Conservation (phyloP, 2,329 filamentous ascomycete genomes). For the Lomentospora prolificans region DNA sequence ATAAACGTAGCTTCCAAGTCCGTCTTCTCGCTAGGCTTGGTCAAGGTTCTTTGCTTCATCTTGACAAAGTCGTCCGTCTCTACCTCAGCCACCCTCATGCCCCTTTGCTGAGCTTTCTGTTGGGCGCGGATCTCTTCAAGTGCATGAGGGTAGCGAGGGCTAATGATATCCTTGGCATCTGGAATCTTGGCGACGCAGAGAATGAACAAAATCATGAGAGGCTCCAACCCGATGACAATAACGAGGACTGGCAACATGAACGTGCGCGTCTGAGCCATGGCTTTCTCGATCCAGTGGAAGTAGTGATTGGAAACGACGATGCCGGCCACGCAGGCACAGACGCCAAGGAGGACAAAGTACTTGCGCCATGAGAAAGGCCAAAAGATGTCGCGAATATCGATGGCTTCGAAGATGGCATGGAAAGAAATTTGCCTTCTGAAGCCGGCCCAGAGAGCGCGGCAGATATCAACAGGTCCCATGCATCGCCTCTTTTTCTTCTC, state of each 20-base stretch:
- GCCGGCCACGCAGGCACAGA: not conserved
- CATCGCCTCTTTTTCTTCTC: not conserved
- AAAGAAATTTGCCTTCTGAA: not conserved
- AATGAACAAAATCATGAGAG: not conserved
- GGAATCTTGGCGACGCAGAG: not conserved
- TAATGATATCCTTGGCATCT: not conserved
- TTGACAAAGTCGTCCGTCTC: no score
- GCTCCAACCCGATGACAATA: conserved; percentile 3
- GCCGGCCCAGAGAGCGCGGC: not conserved
- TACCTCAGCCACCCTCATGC: no score
- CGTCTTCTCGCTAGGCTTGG: not conserved
- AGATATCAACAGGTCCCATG: not conserved
- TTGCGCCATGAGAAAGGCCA: conserved; percentile 4
- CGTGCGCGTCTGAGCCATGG: not conserved
- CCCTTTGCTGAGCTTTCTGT: no score
- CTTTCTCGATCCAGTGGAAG: conserved; percentile 1
- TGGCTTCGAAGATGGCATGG: not conserved
- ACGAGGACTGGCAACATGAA: conserved; percentile 4
- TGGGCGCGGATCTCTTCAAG: not conserved
- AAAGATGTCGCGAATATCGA: not conserved
- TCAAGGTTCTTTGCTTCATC: no score
- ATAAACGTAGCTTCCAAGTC: not conserved
- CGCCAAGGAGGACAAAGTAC: not conserved
- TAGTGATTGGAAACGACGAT: not conserved
- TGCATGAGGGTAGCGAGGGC: not conserved